Evolutionary conservation across 805 yeast genomes (phyloP).

Genomic region (Clavispora phyllophila): DNA sequence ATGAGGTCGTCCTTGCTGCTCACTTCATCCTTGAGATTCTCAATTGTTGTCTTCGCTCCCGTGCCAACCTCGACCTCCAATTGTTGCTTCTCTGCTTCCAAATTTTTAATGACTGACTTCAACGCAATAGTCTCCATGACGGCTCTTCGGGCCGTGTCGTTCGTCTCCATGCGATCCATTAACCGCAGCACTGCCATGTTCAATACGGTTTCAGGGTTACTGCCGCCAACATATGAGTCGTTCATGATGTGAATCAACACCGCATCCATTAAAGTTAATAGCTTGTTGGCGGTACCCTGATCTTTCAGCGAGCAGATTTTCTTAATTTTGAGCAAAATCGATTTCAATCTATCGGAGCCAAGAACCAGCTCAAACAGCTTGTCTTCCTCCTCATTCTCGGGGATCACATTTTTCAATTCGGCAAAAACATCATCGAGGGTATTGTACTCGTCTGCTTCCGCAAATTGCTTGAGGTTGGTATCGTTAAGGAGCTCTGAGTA

Average conservation of each 20-base stretch:
- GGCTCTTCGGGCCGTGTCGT: conserved; percentile 32
- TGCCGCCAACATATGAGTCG: conserved; percentile 19
- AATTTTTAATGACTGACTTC: conserved; percentile 15
- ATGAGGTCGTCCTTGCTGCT: conserved; percentile 14
- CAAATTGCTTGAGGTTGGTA: conserved; percentile 4
- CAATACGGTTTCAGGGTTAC: conserved; percentile 24
- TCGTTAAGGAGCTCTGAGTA: conserved; percentile 19
- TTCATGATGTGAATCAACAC: conserved; percentile 28
- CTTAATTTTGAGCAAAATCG: conserved; percentile 24
- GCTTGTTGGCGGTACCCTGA: conserved; percentile 20
- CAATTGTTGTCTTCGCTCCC: conserved; percentile 18
- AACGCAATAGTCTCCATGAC: conserved; percentile 27
- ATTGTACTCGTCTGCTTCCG: conserved; percentile 5
- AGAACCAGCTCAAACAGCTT: conserved; percentile 1
- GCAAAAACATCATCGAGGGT: conserved; percentile 12
- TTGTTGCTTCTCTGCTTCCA: conserved; percentile 15
- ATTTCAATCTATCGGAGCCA: conserved; percentile 12
- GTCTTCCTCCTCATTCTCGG: conserved; percentile 3
- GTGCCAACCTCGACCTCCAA: conserved; percentile 15
- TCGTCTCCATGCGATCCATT: conserved; percentile 30
- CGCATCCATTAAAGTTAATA: conserved; percentile 26
- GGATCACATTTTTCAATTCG: conserved; percentile 9
- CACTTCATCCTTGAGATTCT: conserved; percentile 19
- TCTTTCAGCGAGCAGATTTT: conserved; percentile 23
- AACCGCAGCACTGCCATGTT: conserved; percentile 29